Base-by-base conservation (phyloP, 2,329 filamentous ascomycete species). In the Aureobasidium sp. region DNA sequence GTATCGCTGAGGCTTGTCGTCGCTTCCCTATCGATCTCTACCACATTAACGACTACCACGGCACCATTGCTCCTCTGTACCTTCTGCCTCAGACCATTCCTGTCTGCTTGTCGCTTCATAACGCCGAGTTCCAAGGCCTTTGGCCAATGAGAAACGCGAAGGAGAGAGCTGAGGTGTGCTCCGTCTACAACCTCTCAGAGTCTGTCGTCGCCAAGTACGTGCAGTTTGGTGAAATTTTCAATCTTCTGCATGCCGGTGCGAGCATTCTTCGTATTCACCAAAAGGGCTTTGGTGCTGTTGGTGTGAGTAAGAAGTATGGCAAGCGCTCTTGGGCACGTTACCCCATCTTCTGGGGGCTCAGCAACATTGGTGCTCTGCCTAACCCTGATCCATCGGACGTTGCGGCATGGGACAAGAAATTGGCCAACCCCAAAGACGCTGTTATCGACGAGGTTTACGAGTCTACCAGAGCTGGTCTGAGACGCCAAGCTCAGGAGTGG, bases 161-260 rank as follows among this genome's bases (percentile, higher is more conserved):
- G 48, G 85, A 88, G 67, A 79, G 80, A 62, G 80, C 81, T 44
- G 85, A 88, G 71, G 83, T 88, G 4, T 87, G 84, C 70, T 78
- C 79, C 4, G 84, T 87, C 37, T 88, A 85, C 73, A 87, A 87
- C 66, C 74, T 88, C 27, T 77, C 80, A 15, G 71, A 80, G 12
- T 79, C 85, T 9, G 73, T 84, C 37, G 84, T 84, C 9, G 77
- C 79, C 56, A 79, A 80, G 45, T 87, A 87, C 69, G 81, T 87
- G 8, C 85, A 88, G 65, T 88, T 87, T 65, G 85, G 86, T 49
- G 85, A 87, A 65, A 82, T 88, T 12, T 87, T 88, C 77, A 88
- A 88, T 70, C 75, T 88, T 59, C 75, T 88, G 7, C 85, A 88
- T 70, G 83, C 84, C n/a, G 85, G 82, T 61, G 83, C 83, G 22